These are phyloP conservation scores for Nakazawaea populi DNA, from an alignment of 805 yeast genomes.

Conservation along the genomic window DNA sequence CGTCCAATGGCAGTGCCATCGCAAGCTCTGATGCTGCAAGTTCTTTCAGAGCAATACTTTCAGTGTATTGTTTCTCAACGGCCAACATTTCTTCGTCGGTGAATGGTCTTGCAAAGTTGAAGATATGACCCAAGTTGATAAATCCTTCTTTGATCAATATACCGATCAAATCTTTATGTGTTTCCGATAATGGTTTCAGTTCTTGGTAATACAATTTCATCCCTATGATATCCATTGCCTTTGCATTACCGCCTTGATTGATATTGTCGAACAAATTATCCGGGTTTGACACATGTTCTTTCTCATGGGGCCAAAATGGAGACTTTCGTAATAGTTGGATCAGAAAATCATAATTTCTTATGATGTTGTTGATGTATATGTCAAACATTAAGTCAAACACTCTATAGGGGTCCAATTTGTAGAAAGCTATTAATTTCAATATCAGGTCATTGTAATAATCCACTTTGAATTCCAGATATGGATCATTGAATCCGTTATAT, in stretches of 20 bases:
- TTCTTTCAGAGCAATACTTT: constrained; percentile 38
- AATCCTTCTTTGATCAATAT: constrained; percentile 61
- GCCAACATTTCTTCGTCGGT: constrained; percentile 35
- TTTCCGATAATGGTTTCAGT: constrained; percentile 32
- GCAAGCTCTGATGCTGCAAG: constrained; percentile 79
- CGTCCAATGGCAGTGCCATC: constrained; percentile 75
- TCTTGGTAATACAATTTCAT: constrained; percentile 28
- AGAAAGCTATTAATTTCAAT: constrained; percentile 64
- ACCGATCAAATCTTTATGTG: constrained; percentile 40
- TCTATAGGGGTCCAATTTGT: constrained; percentile 65
- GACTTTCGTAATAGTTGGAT: constrained; percentile 46
- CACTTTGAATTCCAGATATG: constrained; percentile 35
- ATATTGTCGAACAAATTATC: constrained; percentile 22
- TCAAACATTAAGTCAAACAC: constrained; percentile 59
- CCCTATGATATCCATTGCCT: constrained; percentile 51
- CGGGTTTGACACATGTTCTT: background rate
- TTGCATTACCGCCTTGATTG: constrained; percentile 45
- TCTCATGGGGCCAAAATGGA: constrained; percentile 49
- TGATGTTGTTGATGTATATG: constrained; percentile 39
- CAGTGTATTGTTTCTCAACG: constrained; percentile 43
- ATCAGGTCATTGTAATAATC: constrained; percentile 41
- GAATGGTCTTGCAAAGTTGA: constrained; percentile 48
- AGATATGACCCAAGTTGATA: constrained; percentile 57
- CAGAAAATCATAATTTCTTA: constrained; percentile 38
- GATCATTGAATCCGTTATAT: constrained; percentile 32